Evolutionary conservation across 2,329 filamentous ascomycete species (phyloP).

Genomic region (Corinectria fuckeliana): DNA sequence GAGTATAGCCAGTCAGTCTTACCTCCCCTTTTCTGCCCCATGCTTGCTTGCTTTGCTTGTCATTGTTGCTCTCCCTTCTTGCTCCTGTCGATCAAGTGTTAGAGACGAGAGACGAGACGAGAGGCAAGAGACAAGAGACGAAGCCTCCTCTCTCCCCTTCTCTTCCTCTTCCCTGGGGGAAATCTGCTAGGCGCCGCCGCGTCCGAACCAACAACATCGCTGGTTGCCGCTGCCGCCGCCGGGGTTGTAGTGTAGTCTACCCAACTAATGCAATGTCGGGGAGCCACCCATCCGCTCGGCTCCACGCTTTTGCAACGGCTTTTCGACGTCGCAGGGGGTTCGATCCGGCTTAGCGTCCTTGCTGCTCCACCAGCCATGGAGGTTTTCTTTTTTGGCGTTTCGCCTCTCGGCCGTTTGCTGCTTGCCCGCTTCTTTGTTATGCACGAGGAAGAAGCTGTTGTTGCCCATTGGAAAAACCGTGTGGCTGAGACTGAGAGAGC

Average conservation of each 20-base stretch:
- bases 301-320: constrained; percentile 16
- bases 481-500: not conserved
- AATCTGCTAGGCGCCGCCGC: not conserved
- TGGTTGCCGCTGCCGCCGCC: not conserved
- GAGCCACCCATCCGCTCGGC: constrained; percentile 6
- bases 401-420: not conserved
- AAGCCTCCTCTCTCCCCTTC: not conserved
- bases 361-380: not conserved
- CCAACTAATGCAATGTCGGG: constrained; percentile 6
- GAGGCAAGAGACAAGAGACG: not conserved
- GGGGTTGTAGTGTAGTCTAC: no score
- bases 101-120: not conserved
- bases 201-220: not conserved
- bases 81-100: constrained; percentile 20
- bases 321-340: constrained; percentile 9
- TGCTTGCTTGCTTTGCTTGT: not conserved
- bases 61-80: not conserved
- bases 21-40: no score
- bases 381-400: not conserved
- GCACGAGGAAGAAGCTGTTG: not conserved
- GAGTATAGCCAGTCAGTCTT: no score
- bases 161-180: not conserved
- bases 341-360: constrained; percentile 2
- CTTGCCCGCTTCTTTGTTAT: not conserved
- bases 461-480: not conserved